phyloP scores from a whole-genome alignment of 2,329 filamentous ascomycete genomes.

The Sporothrix phasma region DNA sequence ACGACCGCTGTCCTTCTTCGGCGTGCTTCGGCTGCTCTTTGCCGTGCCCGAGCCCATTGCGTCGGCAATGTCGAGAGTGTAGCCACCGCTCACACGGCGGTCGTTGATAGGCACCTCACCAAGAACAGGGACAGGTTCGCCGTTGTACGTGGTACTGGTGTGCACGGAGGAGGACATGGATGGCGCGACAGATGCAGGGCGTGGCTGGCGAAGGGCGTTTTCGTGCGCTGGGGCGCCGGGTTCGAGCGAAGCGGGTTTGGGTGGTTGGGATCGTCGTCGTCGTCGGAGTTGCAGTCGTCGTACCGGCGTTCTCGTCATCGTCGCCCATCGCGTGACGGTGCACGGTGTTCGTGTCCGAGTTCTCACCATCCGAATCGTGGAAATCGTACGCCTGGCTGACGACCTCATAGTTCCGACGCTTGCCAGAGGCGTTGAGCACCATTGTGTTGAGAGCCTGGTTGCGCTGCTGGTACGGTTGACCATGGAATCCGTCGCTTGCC shows the following conservation, averaged over 20 bases:
- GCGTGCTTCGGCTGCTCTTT: neutral
- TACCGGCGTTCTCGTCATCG: conserved; percentile 26
- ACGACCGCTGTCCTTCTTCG: neutral
- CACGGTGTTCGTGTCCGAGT: conserved; percentile 31
- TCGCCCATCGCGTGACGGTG: conserved; percentile 28
- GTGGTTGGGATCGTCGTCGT: conserved; percentile 26
- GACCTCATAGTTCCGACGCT: conserved; percentile 36
- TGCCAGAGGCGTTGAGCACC: conserved; percentile 24
- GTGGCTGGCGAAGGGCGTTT: conserved; percentile 24
- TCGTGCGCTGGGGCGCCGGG: conserved; percentile 26
- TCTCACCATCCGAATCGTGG: conserved; percentile 16
- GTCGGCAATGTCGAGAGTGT: conserved; percentile 15
- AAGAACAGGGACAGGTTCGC: conserved; percentile 28
- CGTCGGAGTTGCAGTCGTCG: conserved; percentile 20
- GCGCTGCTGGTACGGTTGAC: conserved; percentile 46
- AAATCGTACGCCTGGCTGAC: conserved; percentile 36
- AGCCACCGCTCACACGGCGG: conserved; percentile 33
- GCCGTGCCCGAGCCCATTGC: neutral
- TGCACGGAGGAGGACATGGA: conserved; percentile 18
- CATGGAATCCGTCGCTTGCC: conserved; percentile 45
- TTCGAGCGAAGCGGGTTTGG: conserved; percentile 47
- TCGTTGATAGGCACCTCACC: conserved; percentile 38
- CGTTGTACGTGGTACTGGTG: conserved; percentile 17
- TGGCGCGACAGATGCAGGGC: conserved; percentile 22
- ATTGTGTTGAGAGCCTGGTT: conserved; percentile 33